These are phyloP conservation scores for Globisporangium paddicum DNA, from an alignment of 352 stramenopile genomes.

Conservation along the genomic window DNA sequence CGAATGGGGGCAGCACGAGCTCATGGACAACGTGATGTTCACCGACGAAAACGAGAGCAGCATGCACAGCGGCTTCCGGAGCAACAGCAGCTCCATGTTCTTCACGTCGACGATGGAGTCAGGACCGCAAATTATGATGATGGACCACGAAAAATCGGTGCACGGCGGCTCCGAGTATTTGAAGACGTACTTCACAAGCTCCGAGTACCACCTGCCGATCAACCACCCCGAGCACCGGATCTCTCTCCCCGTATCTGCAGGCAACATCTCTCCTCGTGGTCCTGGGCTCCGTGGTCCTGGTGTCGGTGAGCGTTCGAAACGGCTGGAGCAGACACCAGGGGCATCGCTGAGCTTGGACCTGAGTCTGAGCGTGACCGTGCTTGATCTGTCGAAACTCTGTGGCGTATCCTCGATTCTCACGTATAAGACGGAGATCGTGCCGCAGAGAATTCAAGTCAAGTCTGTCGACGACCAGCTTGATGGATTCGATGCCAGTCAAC, in stretches of 20 bases:
- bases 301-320: conserved; percentile 33
- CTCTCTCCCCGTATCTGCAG: conserved; percentile 30
- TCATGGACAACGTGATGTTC: conserved; percentile 15
- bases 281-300: conserved; percentile 20
- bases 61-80: conserved; percentile 7
- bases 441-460: conserved; percentile 16
- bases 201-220: conserved; percentile 62
- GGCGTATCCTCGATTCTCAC: conserved; percentile 70
- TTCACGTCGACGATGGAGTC: conserved; percentile 24
- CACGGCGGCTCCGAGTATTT: conserved; percentile 70
- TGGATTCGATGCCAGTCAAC: not conserved
- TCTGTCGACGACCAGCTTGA: conserved; percentile 13
- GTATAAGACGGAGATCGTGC: conserved; percentile 44
- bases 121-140: conserved; percentile 1
- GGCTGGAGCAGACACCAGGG: conserved; percentile 32
- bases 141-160: conserved; percentile 45
- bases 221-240: conserved; percentile 69
- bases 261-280: conserved; percentile 42
- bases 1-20: conserved; percentile 41
- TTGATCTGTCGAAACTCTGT: conserved; percentile 74
- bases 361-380: conserved; percentile 61
- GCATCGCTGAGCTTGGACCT: conserved; percentile 51
- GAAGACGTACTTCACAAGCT: conserved; percentile 63
- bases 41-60: conserved; percentile 28
- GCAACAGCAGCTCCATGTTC: conserved; percentile 27